Base-by-base conservation (phyloP, 2,329 filamentous ascomycete species). In the Whalleya microplaca region DNA sequence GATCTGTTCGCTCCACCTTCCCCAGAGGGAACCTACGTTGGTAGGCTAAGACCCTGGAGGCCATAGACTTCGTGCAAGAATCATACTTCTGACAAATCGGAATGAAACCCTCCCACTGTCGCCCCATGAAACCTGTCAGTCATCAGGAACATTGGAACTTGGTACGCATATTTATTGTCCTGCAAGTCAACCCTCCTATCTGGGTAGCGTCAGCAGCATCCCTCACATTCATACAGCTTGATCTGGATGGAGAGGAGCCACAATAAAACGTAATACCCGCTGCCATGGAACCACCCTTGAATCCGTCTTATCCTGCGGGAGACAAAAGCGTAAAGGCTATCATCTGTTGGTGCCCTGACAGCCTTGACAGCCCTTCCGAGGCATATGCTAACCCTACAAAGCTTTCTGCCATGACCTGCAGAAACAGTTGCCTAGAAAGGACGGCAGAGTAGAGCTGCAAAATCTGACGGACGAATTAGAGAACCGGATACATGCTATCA, bases 401-500 rank as follows among this genome's bases (percentile, higher is more conserved):
- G 68, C 64, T 32, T 67, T 69, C 53, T 66, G 66, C 41, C 54
- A 60, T 19, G 57, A 68, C 41, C 61, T 75, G 42, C 65, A 66
- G 49, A 63, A 61, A 51, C 59, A 69, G 43, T 62, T 72, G 9
- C 64, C 69, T 21, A 64, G 58, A 41, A 58, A 69, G 52, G 64
- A 65, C 42, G 49, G 58, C 32, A 61, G 68, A 23, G 32, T 65
- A 10, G 61, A 73, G 1, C 48, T 69, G 12, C 63, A 68, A 16
- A 66, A 74, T 2, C 69, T 83, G 0, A 69, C 73, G 27, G 53
- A 67, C 1, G 74, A 82, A 18, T 71, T 83, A 23, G 72, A 77
- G 32, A 72, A 70, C 7, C 73, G 75, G 9, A 72, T 78, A 41
- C 62, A 65, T 8, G 56, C 60, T n/a, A 58, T 76, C 42, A 71